Percentiles rank a stretch among this genome's conserved stretches.
Evolutionary conservation across 768 basidiomycete species (phyloP).

Genomic region (Tulasnella sp.): DNA sequence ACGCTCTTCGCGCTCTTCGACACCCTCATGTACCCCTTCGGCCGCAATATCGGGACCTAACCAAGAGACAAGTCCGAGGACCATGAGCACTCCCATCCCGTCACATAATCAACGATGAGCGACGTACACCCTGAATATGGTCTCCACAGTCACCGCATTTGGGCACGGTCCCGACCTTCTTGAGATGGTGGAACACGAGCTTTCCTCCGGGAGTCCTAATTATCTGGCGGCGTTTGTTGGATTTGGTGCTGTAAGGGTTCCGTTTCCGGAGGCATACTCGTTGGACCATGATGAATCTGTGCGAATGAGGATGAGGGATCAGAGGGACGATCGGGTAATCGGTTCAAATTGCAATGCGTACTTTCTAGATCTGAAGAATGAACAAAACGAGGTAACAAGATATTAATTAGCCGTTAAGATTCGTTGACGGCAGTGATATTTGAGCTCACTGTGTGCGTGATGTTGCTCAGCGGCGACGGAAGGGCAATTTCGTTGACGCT

Average conservation of each 20-base stretch:
- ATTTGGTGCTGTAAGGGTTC: constrained; percentile 95
- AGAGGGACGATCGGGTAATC: too few relatives aligned
- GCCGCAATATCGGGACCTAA: constrained; percentile 90
- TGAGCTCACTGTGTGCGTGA: too few relatives aligned
- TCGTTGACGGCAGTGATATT: too few relatives aligned
- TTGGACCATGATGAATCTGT: constrained; percentile 65
- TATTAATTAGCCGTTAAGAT: too few relatives aligned
- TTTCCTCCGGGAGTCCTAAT: constrained; percentile 98
- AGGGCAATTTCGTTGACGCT: too few relatives aligned
- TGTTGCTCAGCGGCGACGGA: too few relatives aligned
- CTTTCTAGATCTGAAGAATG: too few relatives aligned
- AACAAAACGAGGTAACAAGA: too few relatives aligned
- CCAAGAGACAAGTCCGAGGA: not conserved
- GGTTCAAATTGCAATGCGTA: too few relatives aligned
- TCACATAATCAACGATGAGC: not conserved
- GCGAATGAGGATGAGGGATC: too few relatives aligned
- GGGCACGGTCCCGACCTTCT: constrained; percentile 83
- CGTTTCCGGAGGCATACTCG: constrained; percentile 99
- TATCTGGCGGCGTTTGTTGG: constrained; percentile 76
- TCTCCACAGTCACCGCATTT: constrained; percentile 99
- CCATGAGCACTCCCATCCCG: not conserved
- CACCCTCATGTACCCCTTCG: constrained; percentile 88
- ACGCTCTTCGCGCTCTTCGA: constrained; percentile 98
- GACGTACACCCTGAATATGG: constrained; percentile 84
- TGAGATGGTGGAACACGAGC: constrained; percentile 95